A percentile compares a stretch with the other conserved stretches of the same genome.
Evolutionary conservation across 805 yeast species (phyloP).

Genomic region (Saccharomyces kudriavzevii): DNA sequence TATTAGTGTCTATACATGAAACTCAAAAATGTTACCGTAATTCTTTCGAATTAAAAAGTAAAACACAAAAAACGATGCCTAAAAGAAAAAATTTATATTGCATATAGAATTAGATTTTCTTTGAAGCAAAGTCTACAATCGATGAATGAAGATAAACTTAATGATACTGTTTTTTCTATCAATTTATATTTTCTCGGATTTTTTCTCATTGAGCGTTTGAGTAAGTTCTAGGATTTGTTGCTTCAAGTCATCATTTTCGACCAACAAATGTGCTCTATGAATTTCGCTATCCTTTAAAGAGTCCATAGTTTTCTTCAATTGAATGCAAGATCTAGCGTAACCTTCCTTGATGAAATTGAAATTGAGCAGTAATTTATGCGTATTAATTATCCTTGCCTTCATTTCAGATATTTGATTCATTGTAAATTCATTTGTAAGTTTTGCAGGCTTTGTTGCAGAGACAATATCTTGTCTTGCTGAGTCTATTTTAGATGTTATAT

Average conservation of each 20-base stretch:
- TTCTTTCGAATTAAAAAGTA: background rate
- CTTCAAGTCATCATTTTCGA: conserved; percentile 33
- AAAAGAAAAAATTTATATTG: background rate
- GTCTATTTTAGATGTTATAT: background rate
- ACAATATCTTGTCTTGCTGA: background rate
- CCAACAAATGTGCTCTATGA: conserved; percentile 30
- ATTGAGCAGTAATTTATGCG: conserved; percentile 28
- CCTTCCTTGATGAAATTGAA: conserved; percentile 28
- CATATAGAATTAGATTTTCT: background rate
- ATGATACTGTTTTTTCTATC: background rate
- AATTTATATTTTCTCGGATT: background rate
- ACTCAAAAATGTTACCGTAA: background rate
- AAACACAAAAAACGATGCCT: background rate
- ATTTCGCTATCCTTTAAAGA: conserved; percentile 33
- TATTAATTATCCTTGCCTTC: conserved; percentile 28
- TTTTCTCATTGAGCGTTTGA: background rate
- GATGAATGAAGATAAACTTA: background rate
- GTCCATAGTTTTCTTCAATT: conserved; percentile 27
- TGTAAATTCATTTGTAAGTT: conserved; percentile 24
- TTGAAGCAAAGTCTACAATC: background rate
- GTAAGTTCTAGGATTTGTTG: conserved; percentile 14
- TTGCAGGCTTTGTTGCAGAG: conserved; percentile 9
- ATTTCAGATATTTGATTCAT: conserved; percentile 27
- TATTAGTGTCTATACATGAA: background rate
- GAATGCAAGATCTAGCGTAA: conserved; percentile 29